These are phyloP conservation scores for Sindora glabra DNA, from an alignment of 306 rosid genomes.

Conservation along the genomic window DNA sequence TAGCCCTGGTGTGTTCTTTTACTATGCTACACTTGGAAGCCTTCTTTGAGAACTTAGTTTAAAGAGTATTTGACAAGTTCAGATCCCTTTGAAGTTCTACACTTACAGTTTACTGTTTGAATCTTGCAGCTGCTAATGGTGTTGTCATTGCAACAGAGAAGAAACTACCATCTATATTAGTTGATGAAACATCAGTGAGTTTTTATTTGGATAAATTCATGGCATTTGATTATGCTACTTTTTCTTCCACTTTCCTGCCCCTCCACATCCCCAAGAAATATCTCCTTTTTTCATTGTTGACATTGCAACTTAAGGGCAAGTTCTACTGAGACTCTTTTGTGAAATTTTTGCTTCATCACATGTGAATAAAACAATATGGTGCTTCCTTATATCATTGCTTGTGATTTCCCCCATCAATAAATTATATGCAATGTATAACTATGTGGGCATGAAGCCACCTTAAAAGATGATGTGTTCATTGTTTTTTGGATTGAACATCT, in stretches of 20 bases:
- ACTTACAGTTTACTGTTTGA: too few species aligned
- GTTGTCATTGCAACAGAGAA: conserved; percentile 95
- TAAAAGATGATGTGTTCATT: not conserved
- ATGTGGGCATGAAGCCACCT: not conserved
- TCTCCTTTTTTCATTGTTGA: not conserved
- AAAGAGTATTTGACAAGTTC: not conserved
- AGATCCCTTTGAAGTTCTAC: not conserved
- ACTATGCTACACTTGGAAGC: not conserved
- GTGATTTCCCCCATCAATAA: too few species aligned
- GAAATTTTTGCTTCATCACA: not conserved
- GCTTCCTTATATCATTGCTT: too few species aligned
- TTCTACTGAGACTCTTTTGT: not conserved
- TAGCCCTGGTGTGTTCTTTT: too few species aligned
- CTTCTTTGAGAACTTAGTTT: not conserved
- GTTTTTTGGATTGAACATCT: not conserved
- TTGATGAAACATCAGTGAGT: conserved; percentile 85
- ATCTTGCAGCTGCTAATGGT: conserved; percentile 81
- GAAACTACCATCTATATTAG: conserved; percentile 92
- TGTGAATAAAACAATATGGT: too few species aligned
- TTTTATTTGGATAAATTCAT: not conserved
- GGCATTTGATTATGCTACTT: not conserved
- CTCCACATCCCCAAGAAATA: not conserved
- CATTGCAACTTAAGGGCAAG: too few species aligned
- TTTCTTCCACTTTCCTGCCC: not conserved
- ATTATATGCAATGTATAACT: not conserved